Conservation (phyloP, 768 basidiomycete genomes). For the Boletus coccyginus region DNA sequence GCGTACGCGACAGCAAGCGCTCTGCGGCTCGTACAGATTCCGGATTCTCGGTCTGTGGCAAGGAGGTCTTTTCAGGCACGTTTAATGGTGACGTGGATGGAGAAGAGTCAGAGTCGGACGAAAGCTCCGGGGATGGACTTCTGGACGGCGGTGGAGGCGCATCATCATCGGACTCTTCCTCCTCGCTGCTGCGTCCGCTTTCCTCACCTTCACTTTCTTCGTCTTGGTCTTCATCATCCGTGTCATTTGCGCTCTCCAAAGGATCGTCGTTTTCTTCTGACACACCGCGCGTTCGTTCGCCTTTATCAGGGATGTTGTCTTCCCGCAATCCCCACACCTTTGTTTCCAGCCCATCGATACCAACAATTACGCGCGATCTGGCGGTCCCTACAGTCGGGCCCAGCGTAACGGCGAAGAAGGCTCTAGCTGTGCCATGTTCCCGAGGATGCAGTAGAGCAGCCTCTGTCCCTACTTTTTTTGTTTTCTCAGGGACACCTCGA, state of each 20-base stretch:
- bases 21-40: slow-evolving; percentile 35
- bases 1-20: slow-evolving; percentile 43
- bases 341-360: slow-evolving; percentile 61
- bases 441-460: neutral
- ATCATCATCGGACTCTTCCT: slow-evolving; percentile 11
- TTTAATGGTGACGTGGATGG: slow-evolving; percentile 22
- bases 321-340: slow-evolving; percentile 31
- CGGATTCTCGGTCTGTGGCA: slow-evolving; percentile 31
- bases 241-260: neutral
- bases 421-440: slow-evolving; percentile 28
- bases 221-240: slow-evolving; percentile 4
- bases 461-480: neutral
- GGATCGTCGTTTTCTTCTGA: neutral
- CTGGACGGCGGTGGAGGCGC: slow-evolving; percentile 19
- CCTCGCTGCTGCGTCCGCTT: slow-evolving; percentile 6
- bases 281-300: slow-evolving; percentile 28
- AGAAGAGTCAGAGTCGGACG: slow-evolving; percentile 22
- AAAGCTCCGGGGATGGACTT: slow-evolving; percentile 23
- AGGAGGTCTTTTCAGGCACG: neutral
- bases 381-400: slow-evolving; percentile 64
- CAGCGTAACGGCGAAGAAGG: slow-evolving; percentile 60
- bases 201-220: slow-evolving; percentile 9
- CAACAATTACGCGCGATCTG: slow-evolving; percentile 58
- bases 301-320: slow-evolving; percentile 1
- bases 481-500: slow-evolving; percentile 9